Percentiles rank a stretch among this genome's conserved stretches.
These are phyloP conservation scores for Claviceps quebecensis DNA, from an alignment of 2,329 filamentous ascomycete genomes.

Conservation along the genomic window DNA sequence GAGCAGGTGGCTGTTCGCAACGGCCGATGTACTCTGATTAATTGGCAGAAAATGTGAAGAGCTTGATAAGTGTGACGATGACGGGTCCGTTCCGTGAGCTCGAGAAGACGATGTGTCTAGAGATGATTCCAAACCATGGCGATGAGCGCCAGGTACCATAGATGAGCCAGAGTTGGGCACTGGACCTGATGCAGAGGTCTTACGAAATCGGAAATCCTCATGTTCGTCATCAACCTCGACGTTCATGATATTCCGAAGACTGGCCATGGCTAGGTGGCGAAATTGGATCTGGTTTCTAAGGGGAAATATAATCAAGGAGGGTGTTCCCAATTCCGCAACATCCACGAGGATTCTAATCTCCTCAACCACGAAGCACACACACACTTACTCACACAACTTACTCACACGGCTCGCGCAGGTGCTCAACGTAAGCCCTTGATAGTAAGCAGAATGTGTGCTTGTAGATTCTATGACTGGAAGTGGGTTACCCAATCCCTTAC, in stretches of 20 bases:
- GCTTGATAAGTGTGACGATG: slow-evolving; percentile 10
- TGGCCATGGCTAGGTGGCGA: slow-evolving; percentile 34
- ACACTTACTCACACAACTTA: slow-evolving; percentile 25
- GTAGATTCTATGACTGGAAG: slow-evolving; percentile 4
- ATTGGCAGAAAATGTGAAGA: slow-evolving; percentile 14
- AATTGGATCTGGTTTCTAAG: slow-evolving; percentile 21
- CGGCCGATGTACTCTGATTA: slow-evolving; percentile 11
- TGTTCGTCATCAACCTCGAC: slow-evolving; percentile 37
- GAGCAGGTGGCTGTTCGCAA: slow-evolving; percentile 15
- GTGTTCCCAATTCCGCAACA: slow-evolving; percentile 2
- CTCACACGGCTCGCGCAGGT: slow-evolving; percentile 29
- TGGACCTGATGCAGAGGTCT: slow-evolving; percentile 24
- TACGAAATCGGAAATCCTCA: slow-evolving; percentile 27
- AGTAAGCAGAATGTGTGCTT: slow-evolving; percentile 5
- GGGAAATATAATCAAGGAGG: neutral
- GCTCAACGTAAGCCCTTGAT: slow-evolving; percentile 3
- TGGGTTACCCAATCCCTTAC: neutral
- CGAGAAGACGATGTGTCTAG: slow-evolving; percentile 18
- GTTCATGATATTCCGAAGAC: slow-evolving; percentile 44
- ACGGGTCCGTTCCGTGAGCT: slow-evolving; percentile 21
- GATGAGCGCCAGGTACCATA: slow-evolving; percentile 15
- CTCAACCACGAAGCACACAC: slow-evolving; percentile 3
- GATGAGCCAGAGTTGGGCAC: slow-evolving; percentile 19
- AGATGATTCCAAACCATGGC: slow-evolving; percentile 9
- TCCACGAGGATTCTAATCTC: slow-evolving; percentile 2